Base-by-base conservation (phyloP, 768 basidiomycete genomes). In the Agaricus bisporus region DNA sequence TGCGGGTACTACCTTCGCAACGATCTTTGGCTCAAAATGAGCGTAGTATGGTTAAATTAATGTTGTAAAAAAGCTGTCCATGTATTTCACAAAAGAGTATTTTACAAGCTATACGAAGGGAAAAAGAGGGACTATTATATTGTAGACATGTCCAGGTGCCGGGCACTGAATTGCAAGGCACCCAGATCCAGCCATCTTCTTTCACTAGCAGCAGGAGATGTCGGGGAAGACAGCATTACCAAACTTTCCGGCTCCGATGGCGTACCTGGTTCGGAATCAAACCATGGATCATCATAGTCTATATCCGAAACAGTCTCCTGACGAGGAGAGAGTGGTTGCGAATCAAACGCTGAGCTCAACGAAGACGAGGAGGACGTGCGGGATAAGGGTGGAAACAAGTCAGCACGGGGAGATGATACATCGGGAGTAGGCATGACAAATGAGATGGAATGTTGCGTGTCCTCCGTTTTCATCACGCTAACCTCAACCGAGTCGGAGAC, bases 391-490 rank as follows among this genome's bases (percentile, higher is more conserved):
- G 58, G 39, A 25, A 59, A 51, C 38, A 58, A 59, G 9, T 58
- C 65, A 39, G 67, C 54, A 63, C 77, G 78, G 7, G 73, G 67
- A 5, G 82, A 76, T 0, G 86, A 86, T 58, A 88, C 78, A 64
- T 90, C 87, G 49, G 91, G 75, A 1, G 81, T 86, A 4, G 90
- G 89, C n/a, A 91, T 69, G 10, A 92, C 67, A 54, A 94, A 79
- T 2, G 88, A 87, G 17, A 79, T 71, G 3, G 86, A 71, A 10
- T 84, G 79, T 61, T 88, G 84, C 20, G 77, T 69, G 22, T 62
- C 14, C 18, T 38, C 45, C 5, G 52, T 32, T 12, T 10, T 45
- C 41, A 32, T 48, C 35, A 48, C 28, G 11, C 46, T 47, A 15
- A 43, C 22, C 7, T 58, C 58, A 41, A 17, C 36, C 5, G 53